Conservation (phyloP, 257 asterid species). For the Sherardia arvensis region DNA sequence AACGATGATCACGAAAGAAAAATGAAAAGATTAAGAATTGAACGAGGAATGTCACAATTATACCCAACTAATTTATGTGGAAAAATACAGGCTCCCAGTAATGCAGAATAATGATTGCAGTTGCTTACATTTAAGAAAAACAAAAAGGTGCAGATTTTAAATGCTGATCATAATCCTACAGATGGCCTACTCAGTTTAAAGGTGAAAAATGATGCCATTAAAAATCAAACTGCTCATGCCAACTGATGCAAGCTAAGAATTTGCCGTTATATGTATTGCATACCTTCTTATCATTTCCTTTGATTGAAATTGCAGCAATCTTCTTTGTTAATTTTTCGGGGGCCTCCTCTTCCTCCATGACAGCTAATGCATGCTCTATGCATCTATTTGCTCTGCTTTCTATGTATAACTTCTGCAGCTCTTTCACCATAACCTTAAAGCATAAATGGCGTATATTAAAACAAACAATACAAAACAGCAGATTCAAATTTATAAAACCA, state of each 20-base stretch:
- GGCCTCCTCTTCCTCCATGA: conserved; percentile 86
- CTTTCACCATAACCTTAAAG: conserved; percentile 46
- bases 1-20: neutral
- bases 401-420: conserved; percentile 45
- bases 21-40: neutral
- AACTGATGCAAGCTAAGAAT: conserved; percentile 42
- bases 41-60: neutral
- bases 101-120: no score
- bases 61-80: neutral
- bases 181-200: neutral
- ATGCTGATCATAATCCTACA: no score
- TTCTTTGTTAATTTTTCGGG: conserved; percentile 72
- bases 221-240: neutral
- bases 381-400: conserved; percentile 78
- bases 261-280: conserved; percentile 30
- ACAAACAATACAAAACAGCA: conserved; percentile 4
- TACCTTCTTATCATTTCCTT: conserved; percentile 68
- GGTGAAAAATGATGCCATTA: neutral
- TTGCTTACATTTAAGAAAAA: no score
- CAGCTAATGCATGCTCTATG: conserved; percentile 80
- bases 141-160: no score
- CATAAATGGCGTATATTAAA: conserved; percentile 5
- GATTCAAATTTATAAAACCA: neutral
- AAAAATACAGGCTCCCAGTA: neutral
- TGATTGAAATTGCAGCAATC: conserved; percentile 58